A percentile compares a stretch with the other conserved stretches of the same genome.
Evolutionary conservation across 1,139 yeast species (phyloP).

Genomic region (Saccharomyces pastorianus): DNA sequence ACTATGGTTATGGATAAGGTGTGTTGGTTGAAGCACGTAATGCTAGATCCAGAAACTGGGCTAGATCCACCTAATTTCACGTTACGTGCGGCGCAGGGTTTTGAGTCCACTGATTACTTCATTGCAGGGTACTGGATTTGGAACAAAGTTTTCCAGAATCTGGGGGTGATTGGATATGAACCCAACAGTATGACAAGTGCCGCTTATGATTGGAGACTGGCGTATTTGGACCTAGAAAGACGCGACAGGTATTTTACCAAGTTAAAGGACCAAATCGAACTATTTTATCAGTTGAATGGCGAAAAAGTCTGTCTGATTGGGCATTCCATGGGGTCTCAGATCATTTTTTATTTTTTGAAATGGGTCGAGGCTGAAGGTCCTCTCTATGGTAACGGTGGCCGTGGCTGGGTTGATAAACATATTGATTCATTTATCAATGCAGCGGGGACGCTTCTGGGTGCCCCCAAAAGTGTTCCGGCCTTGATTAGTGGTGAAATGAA

Average conservation of each 20-base stretch:
- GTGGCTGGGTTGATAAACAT: conserved; percentile 76
- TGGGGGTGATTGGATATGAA: conserved; percentile 90
- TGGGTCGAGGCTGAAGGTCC: conserved; percentile 91
- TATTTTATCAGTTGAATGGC: conserved; percentile 40
- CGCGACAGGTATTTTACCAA: conserved; percentile 80
- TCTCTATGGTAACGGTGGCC: conserved; percentile 80
- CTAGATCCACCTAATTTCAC: conserved; percentile 78
- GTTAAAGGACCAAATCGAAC: conserved; percentile 65
- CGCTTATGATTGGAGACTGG: conserved; percentile 91
- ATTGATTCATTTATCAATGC: conserved; percentile 76
- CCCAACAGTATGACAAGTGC: conserved; percentile 88
- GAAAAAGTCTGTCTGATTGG: conserved; percentile 72
- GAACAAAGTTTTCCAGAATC: conserved; percentile 86
- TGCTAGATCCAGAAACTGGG: conserved; percentile 85
- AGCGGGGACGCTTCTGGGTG: conserved; percentile 81
- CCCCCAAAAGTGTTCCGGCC: conserved; percentile 91
- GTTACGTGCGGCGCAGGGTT: conserved; percentile 88
- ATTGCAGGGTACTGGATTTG: conserved; percentile 98
- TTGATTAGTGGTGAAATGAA: conserved; percentile 94
- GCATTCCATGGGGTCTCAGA: conserved; percentile 95
- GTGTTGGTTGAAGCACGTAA: conserved; percentile 89
- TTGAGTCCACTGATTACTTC: conserved; percentile 94
- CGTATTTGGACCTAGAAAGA: conserved; percentile 77
- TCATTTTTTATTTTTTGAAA: conserved; percentile 76
- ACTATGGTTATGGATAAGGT: conserved; percentile 86